Evolutionary conservation across 148 eudicot species (phyloP).

Genomic region (Fagopyrum tataricum): DNA sequence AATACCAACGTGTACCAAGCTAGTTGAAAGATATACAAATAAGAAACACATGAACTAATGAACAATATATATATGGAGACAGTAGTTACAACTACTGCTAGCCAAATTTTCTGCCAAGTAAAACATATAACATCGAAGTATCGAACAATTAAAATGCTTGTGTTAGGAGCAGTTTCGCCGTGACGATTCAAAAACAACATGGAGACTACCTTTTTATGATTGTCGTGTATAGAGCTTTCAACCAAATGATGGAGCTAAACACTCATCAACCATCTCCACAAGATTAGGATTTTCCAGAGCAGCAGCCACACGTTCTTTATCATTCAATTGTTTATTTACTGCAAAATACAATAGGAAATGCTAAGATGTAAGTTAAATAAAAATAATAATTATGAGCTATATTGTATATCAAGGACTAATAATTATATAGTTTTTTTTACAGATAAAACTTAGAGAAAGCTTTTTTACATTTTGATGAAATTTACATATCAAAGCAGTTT

Average conservation of each 20-base stretch:
- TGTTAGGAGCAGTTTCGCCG: neutral
- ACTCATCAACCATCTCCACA: constrained; percentile 82
- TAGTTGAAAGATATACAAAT: neutral
- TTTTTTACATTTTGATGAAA: neutral
- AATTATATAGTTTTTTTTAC: neutral
- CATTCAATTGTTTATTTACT: constrained; percentile 94
- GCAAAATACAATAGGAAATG: constrained; percentile 14
- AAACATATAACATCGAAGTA: neutral
- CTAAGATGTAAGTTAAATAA: neutral
- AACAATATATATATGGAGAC: neutral
- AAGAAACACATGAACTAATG: neutral
- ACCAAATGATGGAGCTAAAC: constrained; percentile 66
- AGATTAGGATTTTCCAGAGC: constrained; percentile 94
- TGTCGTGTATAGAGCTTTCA: constrained; percentile 20
- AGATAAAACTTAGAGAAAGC: neutral
- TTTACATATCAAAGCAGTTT: too few relatives aligned
- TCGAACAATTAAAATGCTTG: neutral
- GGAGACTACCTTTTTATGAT: too few relatives aligned
- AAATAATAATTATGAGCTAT: neutral
- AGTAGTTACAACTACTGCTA: neutral
- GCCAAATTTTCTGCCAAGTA: neutral
- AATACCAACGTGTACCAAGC: neutral
- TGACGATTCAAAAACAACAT: too few relatives aligned
- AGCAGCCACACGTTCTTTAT: constrained; percentile 92
- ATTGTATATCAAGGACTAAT: neutral